Conservation (phyloP, 495 filamentous ascomycete genomes). For the Aspergillus funiculosus region DNA sequence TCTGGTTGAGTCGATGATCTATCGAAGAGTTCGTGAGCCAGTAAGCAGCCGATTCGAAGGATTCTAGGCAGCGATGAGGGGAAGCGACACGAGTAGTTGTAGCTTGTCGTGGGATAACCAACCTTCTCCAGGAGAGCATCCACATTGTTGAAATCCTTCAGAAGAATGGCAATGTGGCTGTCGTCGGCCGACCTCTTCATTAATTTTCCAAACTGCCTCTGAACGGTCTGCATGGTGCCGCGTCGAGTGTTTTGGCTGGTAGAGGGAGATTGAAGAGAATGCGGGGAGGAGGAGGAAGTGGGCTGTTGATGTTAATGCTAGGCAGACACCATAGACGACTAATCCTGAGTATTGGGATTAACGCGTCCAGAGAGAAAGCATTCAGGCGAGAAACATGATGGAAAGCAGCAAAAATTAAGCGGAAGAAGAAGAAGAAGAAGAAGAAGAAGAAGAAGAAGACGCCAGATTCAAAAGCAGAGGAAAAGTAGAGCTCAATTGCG, state of each 20-base stretch:
- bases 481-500: slow-evolving; percentile 12
- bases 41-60: neutral
- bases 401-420: neutral
- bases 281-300: slow-evolving; percentile 4
- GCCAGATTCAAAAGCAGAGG: no score
- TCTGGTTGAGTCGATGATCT: slow-evolving; percentile 70
- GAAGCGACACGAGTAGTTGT: neutral
- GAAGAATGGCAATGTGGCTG: slow-evolving; percentile 65
- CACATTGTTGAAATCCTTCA: slow-evolving; percentile 80
- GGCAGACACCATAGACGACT: no score
- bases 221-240: slow-evolving; percentile 70
- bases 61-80: slow-evolving; percentile 3
- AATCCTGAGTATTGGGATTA: no score
- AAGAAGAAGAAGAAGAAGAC: neutral
- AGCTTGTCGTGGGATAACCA: slow-evolving; percentile 21
- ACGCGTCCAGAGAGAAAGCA: slow-evolving; percentile 5
- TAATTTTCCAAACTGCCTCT: slow-evolving; percentile 68
- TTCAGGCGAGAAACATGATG: neutral
- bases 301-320: no score
- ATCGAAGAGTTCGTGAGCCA: slow-evolving; percentile 5
- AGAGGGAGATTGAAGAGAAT: neutral
- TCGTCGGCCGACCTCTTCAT: slow-evolving; percentile 68
- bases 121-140: slow-evolving; percentile 73
- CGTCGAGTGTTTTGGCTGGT: neutral
- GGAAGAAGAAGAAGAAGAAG: neutral